Conservation (phyloP, 2,329 filamentous ascomycete genomes). For the Knoxdaviesia capensis region DNA sequence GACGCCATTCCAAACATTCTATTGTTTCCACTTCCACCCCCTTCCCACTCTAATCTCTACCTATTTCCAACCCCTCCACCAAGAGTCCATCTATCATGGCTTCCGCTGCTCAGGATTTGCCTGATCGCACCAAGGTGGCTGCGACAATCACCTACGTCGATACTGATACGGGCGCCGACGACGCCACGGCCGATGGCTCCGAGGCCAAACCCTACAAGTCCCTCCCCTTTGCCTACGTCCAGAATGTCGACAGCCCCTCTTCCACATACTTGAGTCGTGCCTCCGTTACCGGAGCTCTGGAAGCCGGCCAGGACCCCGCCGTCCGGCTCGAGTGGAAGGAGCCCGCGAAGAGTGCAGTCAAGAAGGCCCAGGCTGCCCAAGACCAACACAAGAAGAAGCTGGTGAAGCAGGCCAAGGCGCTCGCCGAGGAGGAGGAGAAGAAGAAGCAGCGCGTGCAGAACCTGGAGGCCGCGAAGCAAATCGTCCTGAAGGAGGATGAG, state of each 20-base stretch:
- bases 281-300: slow-evolving; percentile 38
- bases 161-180: slow-evolving; percentile 58
- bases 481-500: slow-evolving; percentile 46
- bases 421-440: slow-evolving; percentile 52
- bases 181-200: slow-evolving; percentile 43
- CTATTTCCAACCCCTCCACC: neutral
- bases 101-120: slow-evolving; percentile 23
- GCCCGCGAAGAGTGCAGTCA: slow-evolving; percentile 63
- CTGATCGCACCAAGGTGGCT: slow-evolving; percentile 26
- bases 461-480: slow-evolving; percentile 59
- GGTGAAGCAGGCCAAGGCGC: slow-evolving; percentile 53
- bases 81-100: slow-evolving; percentile 14
- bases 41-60: neutral
- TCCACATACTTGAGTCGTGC: slow-evolving; percentile 49
- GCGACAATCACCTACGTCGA: slow-evolving; percentile 48
- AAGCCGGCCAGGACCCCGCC: slow-evolving; percentile 40
- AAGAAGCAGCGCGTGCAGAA: slow-evolving; percentile 46
- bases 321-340: slow-evolving; percentile 57
- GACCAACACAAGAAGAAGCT: slow-evolving; percentile 71
- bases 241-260: slow-evolving; percentile 37
- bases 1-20: neutral
- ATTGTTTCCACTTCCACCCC: neutral
- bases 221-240: slow-evolving; percentile 56
- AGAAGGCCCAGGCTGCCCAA: slow-evolving; percentile 60
- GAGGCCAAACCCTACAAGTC: slow-evolving; percentile 65